Percentiles rank a stretch among this genome's conserved stretches.
Conservation (phyloP, 148 eudicot species). For the Nepenthes mirabilis region DNA sequence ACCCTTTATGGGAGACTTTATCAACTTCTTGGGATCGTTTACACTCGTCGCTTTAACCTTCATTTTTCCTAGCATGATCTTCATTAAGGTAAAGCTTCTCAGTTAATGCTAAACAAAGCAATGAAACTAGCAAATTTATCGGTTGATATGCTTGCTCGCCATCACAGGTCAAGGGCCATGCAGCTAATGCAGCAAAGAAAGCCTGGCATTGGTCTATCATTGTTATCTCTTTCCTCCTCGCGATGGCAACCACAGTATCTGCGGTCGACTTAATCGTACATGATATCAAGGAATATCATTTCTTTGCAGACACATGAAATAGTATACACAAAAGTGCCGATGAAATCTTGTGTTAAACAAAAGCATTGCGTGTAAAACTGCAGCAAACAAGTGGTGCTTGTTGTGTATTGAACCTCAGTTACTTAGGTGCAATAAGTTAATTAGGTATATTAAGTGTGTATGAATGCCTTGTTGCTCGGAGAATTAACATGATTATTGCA, state of each 20-base stretch:
- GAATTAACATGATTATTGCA: no score
- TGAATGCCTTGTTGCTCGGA: no score
- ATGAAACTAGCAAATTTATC: conserved; percentile 1
- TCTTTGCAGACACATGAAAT: conserved; percentile 14
- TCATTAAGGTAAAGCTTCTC: conserved; percentile 9
- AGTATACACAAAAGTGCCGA: no score
- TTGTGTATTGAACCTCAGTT: no score
- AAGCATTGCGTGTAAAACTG: no score
- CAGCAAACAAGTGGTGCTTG: no score
- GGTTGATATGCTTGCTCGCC: conserved; percentile 2
- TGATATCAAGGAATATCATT: conserved; percentile 10
- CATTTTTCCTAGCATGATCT: conserved; percentile 6
- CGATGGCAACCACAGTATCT: conserved; percentile 13
- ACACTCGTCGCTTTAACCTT: conserved; percentile 13
- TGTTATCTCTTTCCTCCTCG: conserved; percentile 9
- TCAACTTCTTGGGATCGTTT: conserved; percentile 16
- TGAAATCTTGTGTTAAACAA: no score
- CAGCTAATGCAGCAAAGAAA: conserved; percentile 6
- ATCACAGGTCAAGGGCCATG: conserved; percentile 14
- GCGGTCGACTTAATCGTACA: conserved; percentile 14
- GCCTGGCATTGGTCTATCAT: conserved; percentile 23
- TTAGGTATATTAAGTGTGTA: no score
- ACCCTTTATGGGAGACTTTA: conserved; percentile 23
- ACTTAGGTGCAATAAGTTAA: no score
- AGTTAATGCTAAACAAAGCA: no score